Evolutionary conservation across 2,329 filamentous ascomycete genomes (phyloP), one percentile per base, ranked within the genome.

Genomic region (Aspergillus hortae): DNA sequence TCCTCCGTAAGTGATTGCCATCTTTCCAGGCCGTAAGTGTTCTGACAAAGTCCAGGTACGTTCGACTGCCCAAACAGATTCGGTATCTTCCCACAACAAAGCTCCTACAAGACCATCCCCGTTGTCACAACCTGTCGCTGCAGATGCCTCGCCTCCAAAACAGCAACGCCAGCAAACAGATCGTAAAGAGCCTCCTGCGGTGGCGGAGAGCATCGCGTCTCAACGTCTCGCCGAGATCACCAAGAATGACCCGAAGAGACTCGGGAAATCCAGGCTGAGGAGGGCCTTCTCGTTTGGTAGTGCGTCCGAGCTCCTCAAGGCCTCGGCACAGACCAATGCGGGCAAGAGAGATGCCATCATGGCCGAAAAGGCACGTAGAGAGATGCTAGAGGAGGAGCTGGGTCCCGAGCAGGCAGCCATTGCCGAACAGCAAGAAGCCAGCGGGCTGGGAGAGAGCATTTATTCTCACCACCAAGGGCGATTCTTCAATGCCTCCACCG

Each of bases 201-300:
- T 65, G 17, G 46, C 58, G 7, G 67, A 69, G 6, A 92, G 89
- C 60, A 85, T 89, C 44, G 92, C 92, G 17, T 87, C 89, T 12
- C 87, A 90, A 69, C 90, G 95, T 52, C 81, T 97, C 36, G 85
- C 89, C 43, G 90, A 92, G n/a, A 80, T 97, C 51, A 92, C 87
- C 55, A 88, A 92, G 60, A 92, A 89, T 67, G 89, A 90, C 49
- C 77, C 78, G 25, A 88, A 84, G 67, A 81, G 86, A 58, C 91
- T 90, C 67, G 90, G 86, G 74, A 96, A 96, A 74, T 89, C 88
- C 2, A 82, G 92, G 59, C 78, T 99, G 54, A 85, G 94, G 50
- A 83, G 94, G 61, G 94, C 94, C 0, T 96, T 99, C 65, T 99
- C 94, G 0, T 99, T 99, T 72, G 92, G 94, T 46, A 97, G 92